phyloP scores from a whole-genome alignment of 2,329 filamentous ascomycete genomes.

The Zymoseptoria tritici region DNA sequence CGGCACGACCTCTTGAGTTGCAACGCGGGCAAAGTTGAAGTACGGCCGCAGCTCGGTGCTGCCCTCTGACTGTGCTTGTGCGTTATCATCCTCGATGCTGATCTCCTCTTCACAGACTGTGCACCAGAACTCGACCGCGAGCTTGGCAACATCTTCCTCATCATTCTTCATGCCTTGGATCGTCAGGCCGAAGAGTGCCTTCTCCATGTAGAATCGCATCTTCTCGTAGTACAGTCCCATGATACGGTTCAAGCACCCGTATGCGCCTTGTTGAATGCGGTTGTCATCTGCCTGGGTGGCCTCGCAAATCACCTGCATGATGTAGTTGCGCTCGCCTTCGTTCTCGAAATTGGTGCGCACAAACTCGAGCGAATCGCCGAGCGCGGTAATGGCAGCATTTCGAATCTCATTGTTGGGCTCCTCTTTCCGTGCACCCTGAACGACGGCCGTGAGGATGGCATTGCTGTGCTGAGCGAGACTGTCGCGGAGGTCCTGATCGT shows the following conservation, averaged over 20 bases:
- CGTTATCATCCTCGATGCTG: constrained; percentile 94
- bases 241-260: constrained; percentile 95
- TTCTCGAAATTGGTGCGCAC: constrained; percentile 98
- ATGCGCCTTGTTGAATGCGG: constrained; percentile 89
- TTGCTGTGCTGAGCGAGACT: constrained; percentile 84
- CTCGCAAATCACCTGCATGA: constrained; percentile 99
- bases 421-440: constrained; percentile 94
- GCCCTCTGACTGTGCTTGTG: constrained; percentile 61
- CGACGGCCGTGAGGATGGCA: constrained; percentile 93
- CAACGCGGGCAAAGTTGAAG: constrained; percentile 92
- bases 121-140: constrained; percentile 99
- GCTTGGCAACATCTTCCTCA: constrained; percentile 95
- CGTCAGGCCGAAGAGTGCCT: constrained; percentile 93
- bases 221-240: constrained; percentile 99
- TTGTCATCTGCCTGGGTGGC: constrained; percentile 89
- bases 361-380: constrained; percentile 95
- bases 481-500: constrained; percentile 76
- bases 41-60: constrained; percentile 80
- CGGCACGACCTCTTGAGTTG: constrained; percentile 87
- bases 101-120: constrained; percentile 99
- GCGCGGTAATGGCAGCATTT: constrained; percentile 82
- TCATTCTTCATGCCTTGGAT: constrained; percentile 98
- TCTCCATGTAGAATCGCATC: constrained; percentile 99
- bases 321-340: constrained; percentile 98
- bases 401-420: constrained; percentile 88